Percentiles rank a stretch among this genome's conserved stretches.
These are phyloP conservation scores for Limonium bicolor DNA, from an alignment of 148 eudicot genomes.

Conservation along the genomic window DNA sequence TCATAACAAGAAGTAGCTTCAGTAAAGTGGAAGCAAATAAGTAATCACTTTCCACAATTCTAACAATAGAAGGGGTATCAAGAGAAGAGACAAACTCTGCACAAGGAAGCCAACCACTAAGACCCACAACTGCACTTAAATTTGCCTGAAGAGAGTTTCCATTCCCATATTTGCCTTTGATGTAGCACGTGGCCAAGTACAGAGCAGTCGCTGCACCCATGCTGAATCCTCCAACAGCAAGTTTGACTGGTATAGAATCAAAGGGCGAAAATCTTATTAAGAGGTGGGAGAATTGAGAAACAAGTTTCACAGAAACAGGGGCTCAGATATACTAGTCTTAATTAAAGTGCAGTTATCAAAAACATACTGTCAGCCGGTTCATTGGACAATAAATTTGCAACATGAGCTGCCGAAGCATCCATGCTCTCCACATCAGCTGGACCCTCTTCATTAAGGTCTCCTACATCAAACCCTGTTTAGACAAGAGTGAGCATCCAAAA, in stretches of 20 bases:
- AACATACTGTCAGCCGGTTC: constrained; percentile 81
- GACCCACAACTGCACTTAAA: constrained; percentile 68
- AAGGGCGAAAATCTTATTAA: too few species aligned
- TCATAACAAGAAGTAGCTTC: not conserved
- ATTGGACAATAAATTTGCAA: constrained; percentile 82
- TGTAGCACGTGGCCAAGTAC: constrained; percentile 58
- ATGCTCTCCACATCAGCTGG: constrained; percentile 66
- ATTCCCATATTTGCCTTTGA: constrained; percentile 45
- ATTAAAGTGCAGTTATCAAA: not conserved
- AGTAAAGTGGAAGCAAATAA: constrained; percentile 1
- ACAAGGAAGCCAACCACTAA: constrained; percentile 96
- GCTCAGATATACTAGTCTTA: not conserved
- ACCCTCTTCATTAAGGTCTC: constrained; percentile 67
- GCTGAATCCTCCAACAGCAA: constrained; percentile 92
- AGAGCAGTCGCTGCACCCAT: constrained; percentile 95
- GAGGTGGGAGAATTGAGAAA: constrained; percentile 8
- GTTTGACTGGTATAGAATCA: too few species aligned
- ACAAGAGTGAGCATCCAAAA: not conserved
- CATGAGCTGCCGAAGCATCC: constrained; percentile 91
- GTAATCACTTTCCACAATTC: not conserved
- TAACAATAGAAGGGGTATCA: constrained; percentile 1
- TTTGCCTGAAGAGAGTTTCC: constrained; percentile 42
- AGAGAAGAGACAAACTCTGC: constrained; percentile 51
- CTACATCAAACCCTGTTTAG: constrained; percentile 77
- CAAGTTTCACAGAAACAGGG: not conserved